Evolutionary conservation across 140 eudicot species (phyloP), one percentile per base, ranked within the genome.

Genomic region (Ambrosia hybrid): DNA sequence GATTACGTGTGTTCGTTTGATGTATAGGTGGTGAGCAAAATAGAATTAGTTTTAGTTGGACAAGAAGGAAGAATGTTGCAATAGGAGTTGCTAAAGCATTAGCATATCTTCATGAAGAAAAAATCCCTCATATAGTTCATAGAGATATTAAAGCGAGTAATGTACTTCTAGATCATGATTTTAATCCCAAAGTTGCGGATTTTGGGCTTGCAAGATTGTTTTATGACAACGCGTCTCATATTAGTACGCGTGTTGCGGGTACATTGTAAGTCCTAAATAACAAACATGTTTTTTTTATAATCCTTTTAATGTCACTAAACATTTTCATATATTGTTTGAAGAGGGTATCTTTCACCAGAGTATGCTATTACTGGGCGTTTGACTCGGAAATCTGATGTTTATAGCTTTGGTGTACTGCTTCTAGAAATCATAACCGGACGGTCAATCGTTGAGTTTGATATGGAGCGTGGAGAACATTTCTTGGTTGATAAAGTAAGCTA

Each of bases 321-420:
- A 55, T 7, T 11, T 71, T 1, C 63, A 14, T 51, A 26, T 64
- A 0, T 8, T 51, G 51, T 67, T 49, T 36, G 48, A 15, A 91
- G 97, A 79, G 97, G 97, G 70, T 91, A 91, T 78, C 84, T 91
- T 68, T 83, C 97, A 66, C 96, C 97, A 1, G 97, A 91, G 73
- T 91, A 88, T 14, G 97, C 97, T 13, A 41, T 86, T 49, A 91
- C 87, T 1, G 97, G 97, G 41, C 97, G 82, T 41, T 78, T 88
- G 67, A 88, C 96, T n/a, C 63, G 94, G 3, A 91, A 91, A 71
- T 88, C 97, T 1, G 97, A 91, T 61, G 91, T 91, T 72, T 91
- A 91, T 41, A 88, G 97, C 80, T 91, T 79, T 21, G 97, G 97
- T 39, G 97, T 88, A 14, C 76, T 91, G 15, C 78, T 91, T 58